Percentiles rank a stretch among this genome's conserved stretches.
phyloP scores from a whole-genome alignment of 768 basidiomycete species.

The Botryobasidium botryosum region DNA sequence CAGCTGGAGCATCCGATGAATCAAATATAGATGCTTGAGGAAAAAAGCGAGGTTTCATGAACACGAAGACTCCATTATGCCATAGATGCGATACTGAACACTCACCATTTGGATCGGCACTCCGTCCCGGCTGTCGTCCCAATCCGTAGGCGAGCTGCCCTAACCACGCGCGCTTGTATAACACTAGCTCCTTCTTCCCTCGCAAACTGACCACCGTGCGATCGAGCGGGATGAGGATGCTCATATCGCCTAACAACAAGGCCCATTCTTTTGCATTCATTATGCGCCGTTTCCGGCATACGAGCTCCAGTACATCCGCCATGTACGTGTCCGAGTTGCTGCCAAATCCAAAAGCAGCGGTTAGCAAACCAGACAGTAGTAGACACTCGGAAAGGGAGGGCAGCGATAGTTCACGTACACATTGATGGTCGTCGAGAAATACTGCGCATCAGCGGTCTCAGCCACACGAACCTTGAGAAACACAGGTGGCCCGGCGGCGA shows the following conservation, averaged over 20 bases:
- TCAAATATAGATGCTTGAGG: slow-evolving; percentile 80
- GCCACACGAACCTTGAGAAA: slow-evolving; percentile 71
- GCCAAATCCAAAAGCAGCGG: slow-evolving; percentile 1
- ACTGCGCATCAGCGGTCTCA: slow-evolving; percentile 57
- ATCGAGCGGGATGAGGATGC: slow-evolving; percentile 76
- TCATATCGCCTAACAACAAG: slow-evolving; percentile 47
- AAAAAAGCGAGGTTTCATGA: not conserved
- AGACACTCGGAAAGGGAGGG: not conserved
- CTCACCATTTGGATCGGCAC: slow-evolving; percentile 83
- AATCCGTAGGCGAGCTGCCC: slow-evolving; percentile 53
- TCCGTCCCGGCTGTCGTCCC: slow-evolving; percentile 44
- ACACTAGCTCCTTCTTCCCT: slow-evolving; percentile 65
- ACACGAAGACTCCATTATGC: not conserved
- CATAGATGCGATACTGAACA: not conserved
- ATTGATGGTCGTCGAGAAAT: slow-evolving; percentile 77
- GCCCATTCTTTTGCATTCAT: slow-evolving; percentile 66
- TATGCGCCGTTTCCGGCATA: slow-evolving; percentile 53
- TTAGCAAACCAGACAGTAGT: not conserved
- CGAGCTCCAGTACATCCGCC: slow-evolving; percentile 82
- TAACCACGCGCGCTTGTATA: slow-evolving; percentile 66
- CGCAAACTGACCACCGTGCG: slow-evolving; percentile 91
- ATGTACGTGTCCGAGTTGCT: slow-evolving; percentile 90
- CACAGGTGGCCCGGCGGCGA: slow-evolving; percentile 64
- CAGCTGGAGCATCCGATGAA: slow-evolving; percentile 48
- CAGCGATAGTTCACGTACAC: slow-evolving; percentile 40